Conservation (phyloP, 1,284 basidiomycete genomes). For the Cutaneotrichosporon arboriforme region DNA sequence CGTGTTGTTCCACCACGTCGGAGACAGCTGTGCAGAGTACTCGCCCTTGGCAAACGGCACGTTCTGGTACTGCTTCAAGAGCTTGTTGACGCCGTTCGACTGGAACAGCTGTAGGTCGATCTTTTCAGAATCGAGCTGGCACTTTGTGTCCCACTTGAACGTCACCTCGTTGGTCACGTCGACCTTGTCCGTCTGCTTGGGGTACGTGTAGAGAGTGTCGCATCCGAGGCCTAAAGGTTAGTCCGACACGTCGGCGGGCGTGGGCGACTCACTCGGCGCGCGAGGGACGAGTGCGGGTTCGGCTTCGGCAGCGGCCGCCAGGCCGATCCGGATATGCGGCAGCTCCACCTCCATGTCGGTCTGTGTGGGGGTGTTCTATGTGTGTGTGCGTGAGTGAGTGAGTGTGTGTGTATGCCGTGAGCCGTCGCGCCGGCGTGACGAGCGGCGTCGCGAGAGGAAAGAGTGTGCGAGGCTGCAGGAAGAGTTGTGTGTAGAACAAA, state of each 20-base stretch:
- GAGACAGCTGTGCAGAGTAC: slow-evolving; percentile 55
- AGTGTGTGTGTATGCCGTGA: too few relatives aligned
- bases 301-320: not conserved
- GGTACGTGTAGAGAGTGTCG: slow-evolving; percentile 59
- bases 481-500: too few relatives aligned
- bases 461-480: too few relatives aligned
- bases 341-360: slow-evolving; percentile 1
- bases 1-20: slow-evolving; percentile 73
- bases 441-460: too few relatives aligned
- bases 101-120: slow-evolving; percentile 73
- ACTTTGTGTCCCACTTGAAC: slow-evolving; percentile 66
- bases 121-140: slow-evolving; percentile 49
- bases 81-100: slow-evolving; percentile 42
- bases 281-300: too few relatives aligned
- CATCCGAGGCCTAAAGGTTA: slow-evolving; percentile 2
- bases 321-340: slow-evolving; percentile 5
- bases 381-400: too few relatives aligned
- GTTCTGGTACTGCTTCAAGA: slow-evolving; percentile 61
- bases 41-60: slow-evolving; percentile 58
- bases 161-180: slow-evolving; percentile 56
- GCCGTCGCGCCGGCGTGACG: too few relatives aligned
- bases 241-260: not conserved
- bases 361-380: too few relatives aligned
- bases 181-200: slow-evolving; percentile 51
- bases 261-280: not conserved